Conservation (phyloP, 23 red algal genomes). For the Gracilaria caudata region DNA sequence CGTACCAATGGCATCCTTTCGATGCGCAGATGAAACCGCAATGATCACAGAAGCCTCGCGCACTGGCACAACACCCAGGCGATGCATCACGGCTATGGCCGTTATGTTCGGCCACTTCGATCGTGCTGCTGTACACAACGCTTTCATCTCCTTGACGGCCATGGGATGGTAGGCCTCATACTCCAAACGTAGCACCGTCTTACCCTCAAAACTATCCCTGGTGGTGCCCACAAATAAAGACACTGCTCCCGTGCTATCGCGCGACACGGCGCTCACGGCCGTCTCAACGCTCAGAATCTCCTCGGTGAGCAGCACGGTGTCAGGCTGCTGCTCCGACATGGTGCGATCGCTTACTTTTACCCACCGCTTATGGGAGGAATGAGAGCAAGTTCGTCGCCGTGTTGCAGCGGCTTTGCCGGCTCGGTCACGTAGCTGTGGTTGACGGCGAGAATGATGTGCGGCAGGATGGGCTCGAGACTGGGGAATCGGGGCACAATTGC, state of each 20-base stretch:
- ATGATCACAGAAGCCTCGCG: slow-evolving; percentile 88
- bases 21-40: slow-evolving; percentile 83
- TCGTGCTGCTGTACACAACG: slow-evolving; percentile 45
- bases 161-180: slow-evolving; percentile 89
- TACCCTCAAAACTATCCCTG: slow-evolving; percentile 79
- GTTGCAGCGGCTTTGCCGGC: slow-evolving; percentile 1
- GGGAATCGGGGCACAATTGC: slow-evolving; percentile 44
- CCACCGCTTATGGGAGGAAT: slow-evolving; percentile 84
- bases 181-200: slow-evolving; percentile 72
- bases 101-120: slow-evolving; percentile 47
- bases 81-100: slow-evolving; percentile 71
- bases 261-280: slow-evolving; percentile 31
- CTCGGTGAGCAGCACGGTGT: slow-evolving; percentile 53
- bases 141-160: slow-evolving; percentile 81
- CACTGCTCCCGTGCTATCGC: slow-evolving; percentile 59
- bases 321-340: neutral
- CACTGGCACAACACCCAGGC: slow-evolving; percentile 76
- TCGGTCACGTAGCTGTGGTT: slow-evolving; percentile 60
- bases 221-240: slow-evolving; percentile 87
- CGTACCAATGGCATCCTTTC: slow-evolving; percentile 90
- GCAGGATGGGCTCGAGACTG: slow-evolving; percentile 11
- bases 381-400: slow-evolving; percentile 75
- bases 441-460: slow-evolving; percentile 52
- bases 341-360: slow-evolving; percentile 19
- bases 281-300: slow-evolving; percentile 23